These are phyloP conservation scores for Triticum timopheevii DNA, from an alignment of 176 grass and related monocot species.

Conservation along the genomic window DNA sequence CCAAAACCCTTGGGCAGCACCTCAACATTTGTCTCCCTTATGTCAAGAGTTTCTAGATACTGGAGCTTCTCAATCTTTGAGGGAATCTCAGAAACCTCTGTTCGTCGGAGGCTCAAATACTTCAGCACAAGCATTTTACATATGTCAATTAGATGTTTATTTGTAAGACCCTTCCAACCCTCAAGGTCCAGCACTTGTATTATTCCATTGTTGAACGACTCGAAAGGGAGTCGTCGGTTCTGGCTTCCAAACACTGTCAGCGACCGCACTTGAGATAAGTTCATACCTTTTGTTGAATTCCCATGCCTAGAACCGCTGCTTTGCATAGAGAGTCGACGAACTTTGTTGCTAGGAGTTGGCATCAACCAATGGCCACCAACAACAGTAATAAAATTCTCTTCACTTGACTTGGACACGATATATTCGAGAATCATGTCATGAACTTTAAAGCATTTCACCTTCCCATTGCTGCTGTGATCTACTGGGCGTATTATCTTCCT, in stretches of 20 bases:
- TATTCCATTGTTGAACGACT: too few relatives aligned
- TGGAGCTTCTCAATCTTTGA: background rate
- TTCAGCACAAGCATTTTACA: background rate
- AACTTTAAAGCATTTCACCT: constrained; percentile 27
- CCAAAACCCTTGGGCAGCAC: background rate
- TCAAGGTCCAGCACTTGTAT: background rate
- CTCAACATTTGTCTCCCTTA: background rate
- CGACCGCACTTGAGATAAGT: too few relatives aligned
- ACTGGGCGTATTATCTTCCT: constrained; percentile 1
- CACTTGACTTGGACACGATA: background rate
- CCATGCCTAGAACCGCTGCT: too few relatives aligned
- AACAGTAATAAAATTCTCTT: constrained; percentile 2
- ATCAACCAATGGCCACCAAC: background rate
- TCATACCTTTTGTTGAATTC: too few relatives aligned
- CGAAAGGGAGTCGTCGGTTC: too few relatives aligned
- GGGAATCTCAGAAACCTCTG: background rate
- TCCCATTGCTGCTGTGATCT: background rate
- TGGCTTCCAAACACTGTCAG: too few relatives aligned
- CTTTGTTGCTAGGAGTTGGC: too few relatives aligned
- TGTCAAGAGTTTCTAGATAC: background rate
- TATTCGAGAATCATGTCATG: background rate
- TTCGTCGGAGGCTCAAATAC: background rate
- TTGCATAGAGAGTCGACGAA: too few relatives aligned
- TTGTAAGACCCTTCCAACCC: background rate
- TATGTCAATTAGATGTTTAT: background rate